A percentile compares a stretch with the other conserved stretches of the same genome.
Conservation (phyloP, 495 filamentous ascomycete species). For the Immersiella caudata region DNA sequence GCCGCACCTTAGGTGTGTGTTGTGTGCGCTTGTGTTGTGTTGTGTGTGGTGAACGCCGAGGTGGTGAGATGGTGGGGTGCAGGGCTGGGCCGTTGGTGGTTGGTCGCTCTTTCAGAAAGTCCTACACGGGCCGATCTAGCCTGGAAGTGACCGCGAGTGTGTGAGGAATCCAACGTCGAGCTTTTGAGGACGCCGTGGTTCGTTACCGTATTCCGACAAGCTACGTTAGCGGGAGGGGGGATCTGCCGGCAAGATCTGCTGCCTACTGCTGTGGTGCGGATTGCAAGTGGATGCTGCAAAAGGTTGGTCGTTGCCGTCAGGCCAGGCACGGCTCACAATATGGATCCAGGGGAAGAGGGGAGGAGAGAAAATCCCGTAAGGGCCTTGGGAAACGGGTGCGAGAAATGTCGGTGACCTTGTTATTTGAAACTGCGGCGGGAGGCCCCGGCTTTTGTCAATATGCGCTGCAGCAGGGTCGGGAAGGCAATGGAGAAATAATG, state of each 20-base stretch:
- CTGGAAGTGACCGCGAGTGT: not conserved
- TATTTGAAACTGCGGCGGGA: conserved; percentile 10
- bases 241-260: conserved; percentile 1
- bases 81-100: conserved; percentile 9
- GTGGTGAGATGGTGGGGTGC: conserved; percentile 10
- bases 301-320: conserved; percentile 5
- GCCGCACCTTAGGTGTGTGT: not conserved
- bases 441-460: conserved; percentile 12
- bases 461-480: not conserved
- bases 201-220: not conserved
- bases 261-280: not conserved
- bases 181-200: not conserved
- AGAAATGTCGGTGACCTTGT: conserved; percentile 14
- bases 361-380: not conserved
- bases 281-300: not conserved
- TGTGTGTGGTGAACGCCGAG: not conserved
- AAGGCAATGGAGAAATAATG: conserved; percentile 8
- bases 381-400: not conserved
- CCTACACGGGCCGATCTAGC: not conserved
- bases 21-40: conserved; percentile 8
- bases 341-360: not conserved
- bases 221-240: not conserved
- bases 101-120: conserved; percentile 4
- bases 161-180: not conserved
- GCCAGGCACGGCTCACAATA: not conserved